Evolutionary conservation across 2,329 filamentous ascomycete genomes (phyloP), one percentile per base, ranked within the genome.

Genomic region (Knoxdaviesia proteae): DNA sequence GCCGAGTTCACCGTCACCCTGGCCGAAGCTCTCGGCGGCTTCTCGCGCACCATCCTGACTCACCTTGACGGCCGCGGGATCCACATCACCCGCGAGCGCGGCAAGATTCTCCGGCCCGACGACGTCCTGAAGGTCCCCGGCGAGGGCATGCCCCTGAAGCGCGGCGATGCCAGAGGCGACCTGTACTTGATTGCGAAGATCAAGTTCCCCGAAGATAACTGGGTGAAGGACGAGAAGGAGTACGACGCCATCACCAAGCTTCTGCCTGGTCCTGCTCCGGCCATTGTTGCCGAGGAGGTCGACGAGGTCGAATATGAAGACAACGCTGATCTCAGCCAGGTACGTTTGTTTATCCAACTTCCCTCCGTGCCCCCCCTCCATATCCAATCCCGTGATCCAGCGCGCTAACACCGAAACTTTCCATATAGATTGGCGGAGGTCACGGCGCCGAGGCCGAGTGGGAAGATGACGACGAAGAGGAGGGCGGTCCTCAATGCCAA

Each of bases 11-110:
- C 81, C 35, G 69, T 98, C 49, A 83, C 80, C 4, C 67, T 98
- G 9, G 74, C 74, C 7, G 90, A 98, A 58, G 78, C 90, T 1
- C 64, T 98, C 41, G 78, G 75, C 6, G 90, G 90, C 9, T 94
- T 98, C 65, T 84, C 84, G 42, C 76, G 88, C 34, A 82, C 92
- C 5, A 86, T 94, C 2, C 54, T 98, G 48, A 90, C 80, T 53
- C 90, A 98, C 58, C 75, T 98, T 6, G 90, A 98, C 55, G 90
- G 88, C 32, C 75, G 90, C 45, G 90, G 90, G 32, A 88, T 98
- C 46, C 72, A 80, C 45, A 67, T 98, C 39, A 70, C 77, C 43
- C 79, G 90, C 49, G 74, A 82, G 10, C 74, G 80, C 53, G 88
- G 88, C 50, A 80, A 87, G 57, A 69, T 96, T 42, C 62, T 98